Evolutionary conservation across 2,329 filamentous ascomycete genomes (phyloP).

Genomic region (Colletotrichum endophyticum): DNA sequence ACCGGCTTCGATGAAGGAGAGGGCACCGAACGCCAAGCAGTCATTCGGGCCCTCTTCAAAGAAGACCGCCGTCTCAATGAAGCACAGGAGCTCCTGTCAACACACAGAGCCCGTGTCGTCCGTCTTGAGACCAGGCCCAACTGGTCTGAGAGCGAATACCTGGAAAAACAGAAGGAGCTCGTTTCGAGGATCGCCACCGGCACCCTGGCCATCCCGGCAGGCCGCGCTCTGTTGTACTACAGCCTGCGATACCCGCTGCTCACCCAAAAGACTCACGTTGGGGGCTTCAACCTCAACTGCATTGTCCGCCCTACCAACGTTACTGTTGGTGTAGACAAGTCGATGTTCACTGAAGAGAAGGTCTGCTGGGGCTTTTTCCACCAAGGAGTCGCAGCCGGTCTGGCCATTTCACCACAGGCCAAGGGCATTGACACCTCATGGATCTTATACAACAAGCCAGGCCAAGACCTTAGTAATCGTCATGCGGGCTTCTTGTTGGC

Average conservation of each 20-base stretch:
- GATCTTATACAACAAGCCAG: conserved; percentile 97
- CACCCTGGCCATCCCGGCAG: conserved; percentile 87
- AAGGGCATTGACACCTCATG: conserved; percentile 97
- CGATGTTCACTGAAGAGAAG: conserved; percentile 90
- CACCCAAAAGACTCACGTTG: conserved; percentile 89
- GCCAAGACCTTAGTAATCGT: conserved; percentile 86
- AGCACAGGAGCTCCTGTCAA: conserved; percentile 84
- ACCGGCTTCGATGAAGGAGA: conserved; percentile 77
- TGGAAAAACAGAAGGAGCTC: conserved; percentile 91
- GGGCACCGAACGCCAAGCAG: conserved; percentile 80
- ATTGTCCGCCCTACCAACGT: conserved; percentile 91
- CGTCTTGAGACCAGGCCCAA: conserved; percentile 75
- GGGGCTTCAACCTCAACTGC: conserved; percentile 90
- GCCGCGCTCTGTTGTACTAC: conserved; percentile 87
- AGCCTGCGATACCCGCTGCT: conserved; percentile 85
- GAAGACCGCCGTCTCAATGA: conserved; percentile 91
- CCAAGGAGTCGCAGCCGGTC: conserved; percentile 88
- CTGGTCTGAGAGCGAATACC: conserved; percentile 84
- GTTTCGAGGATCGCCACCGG: conserved; percentile 86
- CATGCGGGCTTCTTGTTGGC: conserved; percentile 94
- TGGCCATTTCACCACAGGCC: conserved; percentile 87
- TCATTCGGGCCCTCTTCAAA: conserved; percentile 87
- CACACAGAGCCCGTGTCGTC: conserved; percentile 79
- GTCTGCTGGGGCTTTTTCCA: conserved; percentile 99
- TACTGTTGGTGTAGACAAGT: conserved; percentile 90